Base-by-base conservation (phyloP, 2,329 filamentous ascomycete genomes). In the Penicillium sp. region DNA sequence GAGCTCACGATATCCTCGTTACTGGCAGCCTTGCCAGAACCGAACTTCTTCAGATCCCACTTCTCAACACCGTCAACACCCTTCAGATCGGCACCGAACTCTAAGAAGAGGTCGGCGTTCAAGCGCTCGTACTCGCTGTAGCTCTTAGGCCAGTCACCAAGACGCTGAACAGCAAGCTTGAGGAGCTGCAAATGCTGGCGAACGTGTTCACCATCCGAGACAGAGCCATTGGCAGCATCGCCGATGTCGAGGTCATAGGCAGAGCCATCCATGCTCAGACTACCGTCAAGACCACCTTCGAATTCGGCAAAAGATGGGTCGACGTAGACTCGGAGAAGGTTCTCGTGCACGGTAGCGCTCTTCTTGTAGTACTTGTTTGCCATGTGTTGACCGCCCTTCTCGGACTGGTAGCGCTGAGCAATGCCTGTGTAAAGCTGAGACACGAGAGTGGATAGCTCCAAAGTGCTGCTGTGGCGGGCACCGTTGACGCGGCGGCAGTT, bases 401-500 rank as follows among this genome's bases (percentile, higher is more conserved):
- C 43, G 10, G 36, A 29, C 45, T 63, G 61, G 48, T 64, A 61
- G 5, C 52, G 52, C 46, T 59, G 59, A 1, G 56, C 64, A 8
- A 64, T 50, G 7, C 56, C 52, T 13, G 69, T 73, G 59, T 74
- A 75, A 3, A 76, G 61, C 49, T 72, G 61, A 0, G 71, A 69
- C 3, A 75, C 62, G 5, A 75, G 61, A 33, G 66, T 62, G 30
- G 68, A 71, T 39, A 70, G 68, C 46, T 73, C 66, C 30, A 74
- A 55, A 2, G 72, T 74, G 35, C 62, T 62, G 1, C 64, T 57
- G 39, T 73, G 64, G 13, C 67, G 61, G 14, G 66, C 60, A 5
- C 73, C 73, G 50, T 73, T 69, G 15, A 72, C 71, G 20, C 72
- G 70, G 15, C 69, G 68, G 51, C 74, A 68, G 55, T 76, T 76